Evolutionary conservation across 2,329 filamentous ascomycete species (phyloP), one percentile per base, ranked within the genome.

Genomic region (Fusarium xyrophilum): DNA sequence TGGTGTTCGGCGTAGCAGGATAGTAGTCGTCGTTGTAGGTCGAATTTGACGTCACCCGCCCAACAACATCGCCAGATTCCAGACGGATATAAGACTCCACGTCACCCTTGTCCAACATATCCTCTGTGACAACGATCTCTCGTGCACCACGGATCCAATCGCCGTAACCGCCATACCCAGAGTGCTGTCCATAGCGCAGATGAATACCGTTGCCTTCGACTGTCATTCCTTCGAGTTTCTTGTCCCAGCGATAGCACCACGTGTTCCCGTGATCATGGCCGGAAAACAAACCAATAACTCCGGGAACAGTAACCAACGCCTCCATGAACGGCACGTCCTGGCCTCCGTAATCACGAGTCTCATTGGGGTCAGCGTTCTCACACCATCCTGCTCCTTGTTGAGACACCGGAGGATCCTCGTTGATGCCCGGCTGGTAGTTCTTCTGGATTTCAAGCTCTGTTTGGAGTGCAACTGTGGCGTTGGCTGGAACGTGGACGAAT

Each of bases 81-180:
- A 91, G 78, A 4, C 87, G 81, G 38, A 89, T 85, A 83, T 87
- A 91, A 0, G 87, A 89, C 35, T 88, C 82, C 1, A 87, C 76
- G 38, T 82, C 81, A 23, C 78, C 68, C 7, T 77, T 67, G 9
- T 71, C 70, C 19, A 87, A 71, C 25, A 76, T 76, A 2, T 78
- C 73, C 40, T 85, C 79, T 4, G 81, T 77, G 3, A 90, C 68
- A 4, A 81, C 69, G 15, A 91, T 77, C 68, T 89, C 85, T 2
- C 88, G 80, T 7, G 83, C 82, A 3, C 89, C 90, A 0, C 89
- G 84, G 13, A 84, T 83, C 86, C 86, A 91, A 46, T 82, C 81
- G 0, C 89, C 88, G 69, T 92, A 92, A 0, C 90, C 90, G 1
- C 89, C 90, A 57, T 92, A 92, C 0, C 90, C 90, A 0, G 87